phyloP scores from a whole-genome alignment of 352 stramenopile genomes.

The Phytophthora palmivora region DNA sequence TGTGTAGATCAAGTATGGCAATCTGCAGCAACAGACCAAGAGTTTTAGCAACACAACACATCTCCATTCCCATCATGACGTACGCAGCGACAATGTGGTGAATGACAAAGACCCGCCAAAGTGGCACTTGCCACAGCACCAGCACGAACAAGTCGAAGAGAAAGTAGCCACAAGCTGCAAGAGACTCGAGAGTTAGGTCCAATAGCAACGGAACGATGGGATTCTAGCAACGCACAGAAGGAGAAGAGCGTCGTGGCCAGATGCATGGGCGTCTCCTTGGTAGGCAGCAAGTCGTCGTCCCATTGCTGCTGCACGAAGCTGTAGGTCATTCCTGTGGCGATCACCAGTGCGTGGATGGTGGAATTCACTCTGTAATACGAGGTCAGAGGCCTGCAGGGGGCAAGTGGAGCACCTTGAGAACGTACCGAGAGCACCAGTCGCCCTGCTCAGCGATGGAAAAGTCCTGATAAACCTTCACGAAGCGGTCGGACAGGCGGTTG shows the following conservation, averaged over 20 bases:
- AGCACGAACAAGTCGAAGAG: constrained; percentile 83
- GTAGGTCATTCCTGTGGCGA: constrained; percentile 71
- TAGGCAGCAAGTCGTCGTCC: constrained; percentile 66
- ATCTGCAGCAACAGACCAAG: constrained; percentile 32
- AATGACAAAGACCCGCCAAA: constrained; percentile 82
- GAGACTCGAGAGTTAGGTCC: not conserved
- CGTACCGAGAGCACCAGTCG: constrained; percentile 84
- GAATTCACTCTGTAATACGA: constrained; percentile 67
- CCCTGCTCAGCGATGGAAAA: constrained; percentile 74
- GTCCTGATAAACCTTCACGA: constrained; percentile 70
- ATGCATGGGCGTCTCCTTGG: constrained; percentile 52
- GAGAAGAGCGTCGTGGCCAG: constrained; percentile 74
- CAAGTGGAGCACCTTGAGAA: constrained; percentile 12
- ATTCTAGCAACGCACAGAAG: constrained; percentile 58
- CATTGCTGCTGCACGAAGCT: constrained; percentile 66
- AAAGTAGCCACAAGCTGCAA: constrained; percentile 83
- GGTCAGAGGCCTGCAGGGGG: constrained; percentile 8
- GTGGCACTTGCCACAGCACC: constrained; percentile 69
- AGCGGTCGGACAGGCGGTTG: constrained; percentile 59
- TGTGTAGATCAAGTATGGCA: constrained; percentile 87
- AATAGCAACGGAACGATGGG: not conserved
- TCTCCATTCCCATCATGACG: no score
- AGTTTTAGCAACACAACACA: constrained; percentile 6
- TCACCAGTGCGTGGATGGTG: constrained; percentile 76
- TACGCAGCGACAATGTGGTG: constrained; percentile 86